Conservation (phyloP, 1,284 basidiomycete genomes). For the Xerocomus amazonicus region DNA sequence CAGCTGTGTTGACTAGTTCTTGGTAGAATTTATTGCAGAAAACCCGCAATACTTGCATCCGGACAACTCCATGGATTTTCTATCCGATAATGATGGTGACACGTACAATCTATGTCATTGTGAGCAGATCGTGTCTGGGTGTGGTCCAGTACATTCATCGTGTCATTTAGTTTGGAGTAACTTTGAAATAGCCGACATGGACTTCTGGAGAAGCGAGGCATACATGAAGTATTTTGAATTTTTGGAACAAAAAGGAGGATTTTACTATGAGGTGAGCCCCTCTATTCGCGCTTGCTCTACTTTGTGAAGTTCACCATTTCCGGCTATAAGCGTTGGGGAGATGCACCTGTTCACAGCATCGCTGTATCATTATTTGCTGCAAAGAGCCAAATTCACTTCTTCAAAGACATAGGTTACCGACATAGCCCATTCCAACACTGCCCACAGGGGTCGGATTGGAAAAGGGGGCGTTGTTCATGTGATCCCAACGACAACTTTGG, state of each 20-base stretch:
- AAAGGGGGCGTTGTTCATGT: constrained; percentile 49
- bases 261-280: constrained; percentile 71
- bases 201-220: constrained; percentile 76
- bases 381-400: constrained; percentile 75
- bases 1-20: neutral
- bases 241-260: constrained; percentile 77
- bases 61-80: constrained; percentile 71
- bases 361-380: constrained; percentile 70
- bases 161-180: constrained; percentile 68
- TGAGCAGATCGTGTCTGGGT: constrained; percentile 35
- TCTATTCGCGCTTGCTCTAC: neutral
- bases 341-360: constrained; percentile 84
- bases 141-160: neutral
- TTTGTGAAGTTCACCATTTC: constrained; percentile 1
- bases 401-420: constrained; percentile 53
- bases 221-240: constrained; percentile 78
- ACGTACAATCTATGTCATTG: constrained; percentile 82
- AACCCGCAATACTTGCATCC: constrained; percentile 67
- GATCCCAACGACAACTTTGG: constrained; percentile 48
- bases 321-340: constrained; percentile 73
- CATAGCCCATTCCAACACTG: constrained; percentile 64
- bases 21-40: constrained; percentile 60
- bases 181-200: constrained; percentile 82
- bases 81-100: constrained; percentile 71
- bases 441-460: constrained; percentile 48